Evolutionary conservation across 2,329 filamentous ascomycete species (phyloP).

Genomic region (Neoascochyta sp.): DNA sequence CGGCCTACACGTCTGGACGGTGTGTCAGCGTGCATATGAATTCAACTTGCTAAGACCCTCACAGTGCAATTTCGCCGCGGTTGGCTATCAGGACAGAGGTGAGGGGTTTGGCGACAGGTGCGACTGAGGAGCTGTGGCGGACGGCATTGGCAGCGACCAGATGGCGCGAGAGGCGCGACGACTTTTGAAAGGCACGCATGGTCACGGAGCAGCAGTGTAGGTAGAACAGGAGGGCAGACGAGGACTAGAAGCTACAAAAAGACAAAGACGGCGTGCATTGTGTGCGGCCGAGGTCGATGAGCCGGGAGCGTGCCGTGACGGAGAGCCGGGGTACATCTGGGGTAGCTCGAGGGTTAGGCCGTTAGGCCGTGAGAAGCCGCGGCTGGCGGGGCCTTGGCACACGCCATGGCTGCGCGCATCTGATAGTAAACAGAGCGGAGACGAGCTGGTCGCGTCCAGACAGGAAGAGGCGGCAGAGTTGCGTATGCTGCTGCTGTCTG

Average conservation of each 20-base stretch:
- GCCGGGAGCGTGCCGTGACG: too few relatives aligned
- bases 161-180: conserved; percentile 33
- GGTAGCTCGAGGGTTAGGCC: too few relatives aligned
- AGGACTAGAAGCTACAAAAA: conserved; percentile 15
- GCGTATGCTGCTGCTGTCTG: too few relatives aligned
- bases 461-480: too few relatives aligned
- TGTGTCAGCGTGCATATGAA: conserved; percentile 5
- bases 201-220: conserved; percentile 14
- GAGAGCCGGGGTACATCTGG: too few relatives aligned
- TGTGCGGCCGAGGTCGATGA: too few relatives aligned
- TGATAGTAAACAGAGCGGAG: too few relatives aligned
- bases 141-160: conserved; percentile 29
- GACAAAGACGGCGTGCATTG: conserved; percentile 6
- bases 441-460: too few relatives aligned
- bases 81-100: conserved; percentile 93
- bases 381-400: too few relatives aligned
- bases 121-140: conserved; percentile 30
- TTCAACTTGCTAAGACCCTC: conserved; percentile 14
- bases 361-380: too few relatives aligned
- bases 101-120: conserved; percentile 40
- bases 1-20: conserved; percentile 67
- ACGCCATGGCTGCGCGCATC: not conserved
- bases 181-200: conserved; percentile 37
- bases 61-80: conserved; percentile 90
- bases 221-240: conserved; percentile 9